phyloP scores from a whole-genome alignment of 176 grass and related monocot species.

The Chloris gayana region DNA sequence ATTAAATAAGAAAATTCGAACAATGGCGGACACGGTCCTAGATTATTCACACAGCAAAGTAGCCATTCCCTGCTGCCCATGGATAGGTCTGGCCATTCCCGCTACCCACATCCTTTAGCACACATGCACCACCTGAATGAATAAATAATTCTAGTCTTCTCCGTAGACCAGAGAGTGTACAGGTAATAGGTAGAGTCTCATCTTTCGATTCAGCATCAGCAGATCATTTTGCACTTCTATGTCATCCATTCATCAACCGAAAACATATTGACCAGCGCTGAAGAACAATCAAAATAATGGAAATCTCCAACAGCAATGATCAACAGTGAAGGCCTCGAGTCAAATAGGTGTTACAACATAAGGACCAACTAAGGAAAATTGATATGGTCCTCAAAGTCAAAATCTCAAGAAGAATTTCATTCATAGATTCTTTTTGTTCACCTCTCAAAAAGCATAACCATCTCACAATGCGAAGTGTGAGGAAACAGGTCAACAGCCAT shows the following conservation, averaged over 20 bases:
- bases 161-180: neutral
- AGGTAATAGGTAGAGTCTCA: neutral
- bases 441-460: constrained; percentile 96
- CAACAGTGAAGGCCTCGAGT: neutral
- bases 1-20: too few relatives aligned
- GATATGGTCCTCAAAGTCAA: neutral
- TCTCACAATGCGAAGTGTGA: constrained; percentile 84
- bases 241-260: neutral
- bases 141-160: too few relatives aligned
- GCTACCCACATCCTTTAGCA: too few relatives aligned
- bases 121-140: too few relatives aligned
- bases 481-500: constrained; percentile 98
- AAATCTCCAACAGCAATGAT: neutral
- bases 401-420: neutral
- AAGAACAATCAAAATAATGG: neutral
- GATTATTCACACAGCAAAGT: too few relatives aligned
- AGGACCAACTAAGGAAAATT: neutral
- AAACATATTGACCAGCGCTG: neutral
- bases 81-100: too few relatives aligned
- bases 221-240: neutral
- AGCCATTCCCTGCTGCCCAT: too few relatives aligned
- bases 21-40: too few relatives aligned
- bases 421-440: constrained; percentile 24
- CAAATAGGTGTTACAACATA: constrained; percentile 22
- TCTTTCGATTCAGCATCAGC: neutral